Evolutionary conservation across 2,329 filamentous ascomycete genomes (phyloP), one percentile per base, ranked within the genome.

Genomic region (Fusarium marasasianum): DNA sequence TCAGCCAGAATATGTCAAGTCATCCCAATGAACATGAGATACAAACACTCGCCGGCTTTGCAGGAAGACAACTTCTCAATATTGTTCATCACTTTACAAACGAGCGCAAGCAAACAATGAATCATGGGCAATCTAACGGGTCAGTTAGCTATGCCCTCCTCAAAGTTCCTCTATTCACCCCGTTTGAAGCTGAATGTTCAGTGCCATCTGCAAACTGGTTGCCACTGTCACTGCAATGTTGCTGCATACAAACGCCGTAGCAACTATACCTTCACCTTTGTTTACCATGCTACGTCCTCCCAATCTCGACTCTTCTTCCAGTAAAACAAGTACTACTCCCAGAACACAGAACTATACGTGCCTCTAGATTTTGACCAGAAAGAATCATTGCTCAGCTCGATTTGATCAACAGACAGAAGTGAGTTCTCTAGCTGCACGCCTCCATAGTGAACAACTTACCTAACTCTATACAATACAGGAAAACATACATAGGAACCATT

Each of bases 151-250:
- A 37, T 26, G 7, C 31, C 17, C 17, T 12, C 45, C 14, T 9
- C 5, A 3, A 48, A 24, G 22, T 20, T 22, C 9, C 17, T 40
- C 17, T 8, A 35, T 55, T 26, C 18, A 47, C 29, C 15, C 33
- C 15, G 8, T 45, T 40, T 29, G 26, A 33, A 41, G 17, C 12
- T 57, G 18, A 47, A 45, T 24, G 22, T 29, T 43, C 24, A 33
- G 31, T 26, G n/a, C 18, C 24, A 38, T 11, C 8, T 37, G 38
- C 40, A 48, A 59, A 50, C 58, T 60, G 69, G 40, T 41, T 53
- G 69, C 47, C 57, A 72, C 69, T 68, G 68, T 29, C 56, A 51
- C 41, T 38, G 15, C 24, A 24, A 71, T 18, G 45, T 37, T 37
- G 20, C n/a, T 50, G n/a, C 40, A 48, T 26, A 48, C 38, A 55